These are phyloP conservation scores for Blastobotrys illinoisensis DNA, from an alignment of 1,139 yeast species.

Conservation along the genomic window DNA sequence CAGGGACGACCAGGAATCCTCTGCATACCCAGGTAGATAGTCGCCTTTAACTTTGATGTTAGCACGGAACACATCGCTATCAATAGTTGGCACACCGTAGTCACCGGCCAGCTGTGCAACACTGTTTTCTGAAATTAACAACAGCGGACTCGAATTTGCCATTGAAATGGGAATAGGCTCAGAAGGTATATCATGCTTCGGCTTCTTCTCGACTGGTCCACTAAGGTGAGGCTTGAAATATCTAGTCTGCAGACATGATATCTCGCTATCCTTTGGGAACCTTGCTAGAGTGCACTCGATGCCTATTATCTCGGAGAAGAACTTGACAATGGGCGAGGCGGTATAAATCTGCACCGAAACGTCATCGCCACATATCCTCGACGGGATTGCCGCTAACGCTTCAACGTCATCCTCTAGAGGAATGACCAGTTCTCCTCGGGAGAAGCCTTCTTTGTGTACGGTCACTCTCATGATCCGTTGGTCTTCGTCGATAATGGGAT, in stretches of 20 bases:
- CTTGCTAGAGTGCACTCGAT: constrained; percentile 35
- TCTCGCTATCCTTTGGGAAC: constrained; percentile 9
- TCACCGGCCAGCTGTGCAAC: constrained; percentile 24
- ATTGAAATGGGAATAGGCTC: constrained; percentile 17
- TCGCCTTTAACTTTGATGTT: constrained; percentile 32
- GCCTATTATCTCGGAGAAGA: constrained; percentile 29
- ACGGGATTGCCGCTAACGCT: constrained; percentile 10
- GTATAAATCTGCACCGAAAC: constrained; percentile 17
- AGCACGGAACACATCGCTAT: constrained; percentile 34
- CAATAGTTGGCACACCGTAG: constrained; percentile 6
- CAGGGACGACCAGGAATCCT: constrained; percentile 34
- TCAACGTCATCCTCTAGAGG: constrained; percentile 4
- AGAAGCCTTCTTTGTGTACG: not conserved
- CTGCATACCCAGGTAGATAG: constrained; percentile 29
- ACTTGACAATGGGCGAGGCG: constrained; percentile 21
- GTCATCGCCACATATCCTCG: constrained; percentile 12
- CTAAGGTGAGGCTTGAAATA: constrained; percentile 15
- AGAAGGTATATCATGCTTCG: not conserved
- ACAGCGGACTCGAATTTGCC: constrained; percentile 37
- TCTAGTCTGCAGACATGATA: constrained; percentile 6
- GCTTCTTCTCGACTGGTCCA: constrained; percentile 8
- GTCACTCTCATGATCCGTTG: constrained; percentile 6
- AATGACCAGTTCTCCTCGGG: constrained; percentile 13
- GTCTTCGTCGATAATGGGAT: constrained; percentile 25
- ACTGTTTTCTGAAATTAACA: constrained; percentile 33